A percentile compares a stretch with the other conserved stretches of the same genome.
These are phyloP conservation scores for Tricholoma flavovirens DNA, from an alignment of 768 basidiomycete genomes.

Conservation along the genomic window DNA sequence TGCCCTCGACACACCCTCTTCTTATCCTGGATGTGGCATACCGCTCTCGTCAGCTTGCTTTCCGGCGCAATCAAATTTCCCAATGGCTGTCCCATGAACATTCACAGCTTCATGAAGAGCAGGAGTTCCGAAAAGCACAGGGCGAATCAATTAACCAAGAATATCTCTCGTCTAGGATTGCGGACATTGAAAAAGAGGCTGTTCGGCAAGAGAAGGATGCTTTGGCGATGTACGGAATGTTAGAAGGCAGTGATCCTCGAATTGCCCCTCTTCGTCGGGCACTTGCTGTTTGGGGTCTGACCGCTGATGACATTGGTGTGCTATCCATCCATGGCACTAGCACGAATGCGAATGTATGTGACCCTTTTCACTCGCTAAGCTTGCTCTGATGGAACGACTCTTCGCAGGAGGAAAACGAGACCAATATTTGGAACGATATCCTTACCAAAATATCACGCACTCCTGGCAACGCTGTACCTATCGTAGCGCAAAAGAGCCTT, in stretches of 20 bases:
- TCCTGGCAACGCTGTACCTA: constrained; percentile 93
- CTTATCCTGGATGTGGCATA: constrained; percentile 83
- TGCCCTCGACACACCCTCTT: constrained; percentile 70
- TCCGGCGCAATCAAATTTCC: constrained; percentile 92
- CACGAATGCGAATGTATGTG: constrained; percentile 69
- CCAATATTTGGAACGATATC: constrained; percentile 93
- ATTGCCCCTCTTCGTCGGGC: constrained; percentile 92
- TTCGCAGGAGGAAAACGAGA: constrained; percentile 90
- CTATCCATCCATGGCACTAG: constrained; percentile 88
- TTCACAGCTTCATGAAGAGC: constrained; percentile 73
- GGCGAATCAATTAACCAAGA: constrained; percentile 52
- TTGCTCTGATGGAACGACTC: constrained; percentile 7
- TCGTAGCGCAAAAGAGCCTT: constrained; percentile 96
- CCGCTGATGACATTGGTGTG: constrained; percentile 87
- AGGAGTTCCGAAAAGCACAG: constrained; percentile 52
- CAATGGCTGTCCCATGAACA: constrained; percentile 94
- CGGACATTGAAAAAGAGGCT: constrained; percentile 88
- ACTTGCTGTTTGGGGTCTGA: constrained; percentile 94
- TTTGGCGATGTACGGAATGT: constrained; percentile 92
- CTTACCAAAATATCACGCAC: constrained; percentile 86
- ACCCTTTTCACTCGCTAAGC: not conserved
- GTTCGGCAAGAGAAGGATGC: constrained; percentile 88
- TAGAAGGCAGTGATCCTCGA: constrained; percentile 79
- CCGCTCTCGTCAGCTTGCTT: constrained; percentile 87
- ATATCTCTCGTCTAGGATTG: constrained; percentile 71